Evolutionary conservation across 1,284 basidiomycete genomes (phyloP), one percentile per base, ranked within the genome.

Genomic region (Ustilago cynodontis): DNA sequence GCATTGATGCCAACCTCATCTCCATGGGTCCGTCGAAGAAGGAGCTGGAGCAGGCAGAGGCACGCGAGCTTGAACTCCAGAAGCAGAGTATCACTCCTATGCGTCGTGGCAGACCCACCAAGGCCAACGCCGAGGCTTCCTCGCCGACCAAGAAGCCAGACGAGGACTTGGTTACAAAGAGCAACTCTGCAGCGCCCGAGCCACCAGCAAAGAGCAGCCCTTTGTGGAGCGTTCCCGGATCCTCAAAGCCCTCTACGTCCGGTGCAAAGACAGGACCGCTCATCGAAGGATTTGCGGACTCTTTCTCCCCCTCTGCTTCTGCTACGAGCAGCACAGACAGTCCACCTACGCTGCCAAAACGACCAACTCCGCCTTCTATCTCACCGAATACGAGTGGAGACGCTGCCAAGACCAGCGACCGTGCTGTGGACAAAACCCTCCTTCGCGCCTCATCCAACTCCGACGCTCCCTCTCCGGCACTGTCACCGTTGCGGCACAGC

Each of bases 101-200:
- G 87, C 80, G 87, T 6, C 77, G 87, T 3, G 87, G 87, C 0
- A 75, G 87, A 22, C 87, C 87, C 13, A 60, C 56, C 3, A 85
- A 85, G 49, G 20, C 57, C 2, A 35, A 77, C 1, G 49, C 61
- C 4, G 57, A 35, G 43, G 53, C 29, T 16, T 68, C 71, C 10
- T 57, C 70, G 51, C 50, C 59, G 1, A 29, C 24, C 26, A 59
- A 57, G 13, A 67, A 57, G 54, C 58, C 52, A 14, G 54, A 66
- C 11, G 69, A 63, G 9, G 51, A 59, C 4, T 1, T 54, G 16
- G 39, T 54, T 11, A 35, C 33, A 14, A 66, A 71, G 39, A 52
- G 24, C 47, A 57, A 33, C 41, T 56, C 64, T 11, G 51, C 59
- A 8, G 64, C 52, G 16, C 50, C 47, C 1, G 64, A 52, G 31